A percentile compares a stretch with the other conserved stretches of the same genome.
Evolutionary conservation across 106 monocot genomes (phyloP).

Genomic region (Acanthochlamys bracteata): DNA sequence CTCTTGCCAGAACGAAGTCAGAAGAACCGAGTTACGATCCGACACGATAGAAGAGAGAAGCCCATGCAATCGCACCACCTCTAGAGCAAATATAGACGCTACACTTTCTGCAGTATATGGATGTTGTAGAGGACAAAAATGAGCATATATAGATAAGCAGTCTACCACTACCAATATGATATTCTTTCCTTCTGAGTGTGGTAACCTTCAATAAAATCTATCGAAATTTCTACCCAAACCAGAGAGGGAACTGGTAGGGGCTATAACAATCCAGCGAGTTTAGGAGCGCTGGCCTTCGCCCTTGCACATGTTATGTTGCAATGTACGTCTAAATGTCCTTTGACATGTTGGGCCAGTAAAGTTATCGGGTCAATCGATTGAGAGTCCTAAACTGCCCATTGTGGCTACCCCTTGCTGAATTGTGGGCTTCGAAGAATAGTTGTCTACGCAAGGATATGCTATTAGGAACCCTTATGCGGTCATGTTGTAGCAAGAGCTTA

Average conservation of each 20-base stretch:
- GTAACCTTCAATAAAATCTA: constrained; percentile 4
- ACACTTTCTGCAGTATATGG: too few species aligned
- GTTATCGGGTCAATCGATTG: not conserved
- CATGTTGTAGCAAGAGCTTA: not conserved
- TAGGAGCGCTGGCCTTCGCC: too few species aligned
- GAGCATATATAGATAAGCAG: not conserved
- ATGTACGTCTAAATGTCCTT: not conserved
- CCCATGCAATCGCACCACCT: not conserved
- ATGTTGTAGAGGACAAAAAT: too few species aligned
- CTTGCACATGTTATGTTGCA: not conserved
- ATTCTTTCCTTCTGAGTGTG: not conserved
- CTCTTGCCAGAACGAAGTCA: not conserved
- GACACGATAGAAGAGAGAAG: not conserved
- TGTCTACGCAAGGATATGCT: not conserved
- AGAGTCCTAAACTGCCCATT: not conserved
- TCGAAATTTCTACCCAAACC: not conserved
- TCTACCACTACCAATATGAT: not conserved
- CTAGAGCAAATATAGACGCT: too few species aligned
- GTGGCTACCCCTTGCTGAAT: too few species aligned
- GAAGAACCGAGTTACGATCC: not conserved
- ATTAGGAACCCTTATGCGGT: not conserved
- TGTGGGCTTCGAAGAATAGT: not conserved
- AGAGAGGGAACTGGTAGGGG: not conserved
- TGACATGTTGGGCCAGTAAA: not conserved
- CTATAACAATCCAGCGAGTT: not conserved